phyloP scores from a whole-genome alignment of 305 asterid species.

The Fraxinus baroniana region DNA sequence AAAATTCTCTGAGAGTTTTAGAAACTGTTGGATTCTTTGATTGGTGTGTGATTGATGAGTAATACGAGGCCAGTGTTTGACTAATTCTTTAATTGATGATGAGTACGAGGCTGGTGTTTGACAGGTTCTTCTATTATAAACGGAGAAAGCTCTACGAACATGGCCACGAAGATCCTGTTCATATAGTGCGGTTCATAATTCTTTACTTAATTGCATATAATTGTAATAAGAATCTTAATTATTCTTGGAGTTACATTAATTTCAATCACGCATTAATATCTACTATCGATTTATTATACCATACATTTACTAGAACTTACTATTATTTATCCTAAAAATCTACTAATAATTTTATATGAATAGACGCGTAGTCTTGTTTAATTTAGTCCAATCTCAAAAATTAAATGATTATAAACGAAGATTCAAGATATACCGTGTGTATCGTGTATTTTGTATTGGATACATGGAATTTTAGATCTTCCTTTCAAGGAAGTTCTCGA shows the following conservation, averaged over 20 bases:
- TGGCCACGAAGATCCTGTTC: too few species aligned
- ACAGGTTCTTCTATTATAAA: background rate
- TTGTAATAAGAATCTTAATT: background rate
- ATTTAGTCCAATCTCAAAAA: too few species aligned
- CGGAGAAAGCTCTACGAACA: too few species aligned
- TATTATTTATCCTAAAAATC: too few species aligned
- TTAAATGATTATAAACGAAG: too few species aligned
- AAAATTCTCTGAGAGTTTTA: background rate
- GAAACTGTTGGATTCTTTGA: background rate
- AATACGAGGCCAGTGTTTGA: background rate
- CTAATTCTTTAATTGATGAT: background rate
- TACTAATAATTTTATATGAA: too few species aligned
- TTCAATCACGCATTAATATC: background rate
- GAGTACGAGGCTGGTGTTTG: background rate
- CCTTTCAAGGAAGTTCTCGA: background rate
- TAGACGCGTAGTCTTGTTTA: too few species aligned
- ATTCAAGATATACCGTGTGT: too few species aligned
- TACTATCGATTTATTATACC: background rate
- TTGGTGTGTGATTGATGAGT: background rate
- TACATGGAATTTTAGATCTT: background rate
- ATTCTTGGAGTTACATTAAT: background rate
- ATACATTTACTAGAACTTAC: too few species aligned
- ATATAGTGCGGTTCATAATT: too few species aligned
- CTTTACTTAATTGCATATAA: background rate
- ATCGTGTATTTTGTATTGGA: too few species aligned